phyloP scores from a whole-genome alignment of 306 rosid species.

The Luffa acutangula region DNA sequence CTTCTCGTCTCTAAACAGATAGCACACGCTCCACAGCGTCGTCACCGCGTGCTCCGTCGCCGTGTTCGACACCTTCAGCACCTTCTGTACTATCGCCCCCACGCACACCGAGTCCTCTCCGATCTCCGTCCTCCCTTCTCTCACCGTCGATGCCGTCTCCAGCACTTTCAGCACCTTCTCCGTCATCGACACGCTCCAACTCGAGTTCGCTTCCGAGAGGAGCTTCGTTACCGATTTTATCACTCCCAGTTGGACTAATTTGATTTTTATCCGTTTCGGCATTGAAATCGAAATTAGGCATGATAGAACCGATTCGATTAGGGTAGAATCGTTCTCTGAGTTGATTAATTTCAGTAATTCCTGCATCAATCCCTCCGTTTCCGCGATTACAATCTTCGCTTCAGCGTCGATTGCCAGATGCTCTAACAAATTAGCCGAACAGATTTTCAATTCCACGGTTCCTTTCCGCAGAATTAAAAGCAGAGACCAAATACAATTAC shows the following conservation, averaged over 20 bases:
- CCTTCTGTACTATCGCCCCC: constrained; percentile 48
- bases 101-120: constrained; percentile 46
- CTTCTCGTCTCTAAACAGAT: constrained; percentile 46
- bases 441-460: constrained; percentile 29
- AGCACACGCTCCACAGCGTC: constrained; percentile 81
- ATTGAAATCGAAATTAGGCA: constrained; percentile 49
- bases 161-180: constrained; percentile 59
- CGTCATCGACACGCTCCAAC: constrained; percentile 24
- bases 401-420: constrained; percentile 39
- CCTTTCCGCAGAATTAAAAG: constrained; percentile 43
- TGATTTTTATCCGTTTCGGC: constrained; percentile 38
- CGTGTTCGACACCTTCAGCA: constrained; percentile 49
- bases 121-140: constrained; percentile 62
- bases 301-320: constrained; percentile 43
- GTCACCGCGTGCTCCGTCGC: constrained; percentile 87
- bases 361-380: constrained; percentile 38
- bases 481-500: constrained; percentile 35
- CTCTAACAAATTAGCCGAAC: constrained; percentile 43
- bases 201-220: constrained; percentile 27
- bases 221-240: constrained; percentile 32
- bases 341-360: constrained; percentile 35
- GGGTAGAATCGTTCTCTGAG: constrained; percentile 32
- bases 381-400: constrained; percentile 52
- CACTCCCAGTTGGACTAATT: constrained; percentile 39
- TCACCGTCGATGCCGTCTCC: constrained; percentile 62